Base-by-base conservation (phyloP, 1,284 basidiomycete species). In the Quambalaria eucalypti region DNA sequence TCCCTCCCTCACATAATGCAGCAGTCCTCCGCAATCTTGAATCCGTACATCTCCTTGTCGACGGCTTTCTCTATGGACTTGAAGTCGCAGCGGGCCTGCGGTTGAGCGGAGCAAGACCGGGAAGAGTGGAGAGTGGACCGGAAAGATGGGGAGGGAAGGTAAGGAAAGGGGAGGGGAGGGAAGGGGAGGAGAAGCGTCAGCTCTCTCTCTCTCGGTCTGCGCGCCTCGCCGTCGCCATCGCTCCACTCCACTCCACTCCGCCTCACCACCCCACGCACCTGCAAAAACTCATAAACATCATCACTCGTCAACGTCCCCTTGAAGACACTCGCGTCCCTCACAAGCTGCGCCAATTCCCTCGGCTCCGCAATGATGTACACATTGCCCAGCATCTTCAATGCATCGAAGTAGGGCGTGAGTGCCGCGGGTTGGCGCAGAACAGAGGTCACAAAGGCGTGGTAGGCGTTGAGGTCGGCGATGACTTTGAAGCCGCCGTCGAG, bases 361-460 rank as follows among this genome's bases (percentile, higher is more conserved):
- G 76, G 76, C 26, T 69, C 62, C 10, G 78, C 78, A 25, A 82
- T 79, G 49, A 96, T 89, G 74, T 86, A 98, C 7, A 97, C 87
- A 69, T 95, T 90, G 0, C 91, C 92, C 6, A 97, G 80, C 88
- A 96, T 92, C 77, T 95, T 96, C 54, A 98, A 81, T 65, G 91
- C 86, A 14, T 90, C 85, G 68, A 97, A 97, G 62, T 95, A 90
- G 0, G 85, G 81, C 0, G 85, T 85, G 21, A 97, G 85, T 79
- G 82, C 83, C 36, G 36, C 16, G 80, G 12, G 86, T 86, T 62
- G 60, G 2, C 53, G 47, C 31, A 56, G 55, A 28, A 65, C 56
- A 3, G 59, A 44, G 0, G 85, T 78, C 50, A 97, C 85, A 76
- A 97, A 98, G 0, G 83, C 76, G 74, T 95, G 84, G 76, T 97